Base-by-base conservation (phyloP, 2,329 filamentous ascomycete genomes). In the Aspergillus niger region DNA sequence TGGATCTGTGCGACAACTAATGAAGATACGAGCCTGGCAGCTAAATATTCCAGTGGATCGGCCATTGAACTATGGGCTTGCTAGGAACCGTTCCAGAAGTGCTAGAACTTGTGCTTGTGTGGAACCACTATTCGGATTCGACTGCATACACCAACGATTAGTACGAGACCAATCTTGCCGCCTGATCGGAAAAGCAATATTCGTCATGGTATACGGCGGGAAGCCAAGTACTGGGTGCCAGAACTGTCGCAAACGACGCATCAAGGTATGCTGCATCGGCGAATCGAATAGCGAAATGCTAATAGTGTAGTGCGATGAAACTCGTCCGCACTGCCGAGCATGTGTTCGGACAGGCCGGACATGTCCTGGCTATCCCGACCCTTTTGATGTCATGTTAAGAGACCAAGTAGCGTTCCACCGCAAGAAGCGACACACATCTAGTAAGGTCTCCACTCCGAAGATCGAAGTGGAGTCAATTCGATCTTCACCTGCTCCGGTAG, bases 331-430 rank as follows among this genome's bases (percentile, higher is more conserved):
- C 36, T 73, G 71, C 58, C 67, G 55, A 50, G 68, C 69, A 36
- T 73, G 71, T 59, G 55, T 65, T 17, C 67, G 69, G 50, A 69
- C 70, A 38, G 66, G 67, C 26, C 67, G 71, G 5, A 43, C 60
- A 32, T 73, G 71, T 57, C 71, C 71, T 0, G 71, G 71, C 5
- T 73, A 72, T 55, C 61, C 59, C 8, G 65, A 72, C 49, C 70
- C 70, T 10, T 65, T 73, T 22, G 71, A 73, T 63, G 44, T 72
- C 15, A 65, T 71, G 54, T 57, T 72, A 11, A 63, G 71, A 28
- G 66, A 69, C 11, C 66, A 69, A 13, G 70, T 63, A 8, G 61
- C 67, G 6, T 69, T 68, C 22, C 53, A 58, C 5, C 65, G 65
- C 48, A 67, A 61, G 36, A 65, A 57, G 44, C 59, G 51, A 15